Evolutionary conservation across 306 rosid genomes (phyloP).

Genomic region (Medicago lupulina): DNA sequence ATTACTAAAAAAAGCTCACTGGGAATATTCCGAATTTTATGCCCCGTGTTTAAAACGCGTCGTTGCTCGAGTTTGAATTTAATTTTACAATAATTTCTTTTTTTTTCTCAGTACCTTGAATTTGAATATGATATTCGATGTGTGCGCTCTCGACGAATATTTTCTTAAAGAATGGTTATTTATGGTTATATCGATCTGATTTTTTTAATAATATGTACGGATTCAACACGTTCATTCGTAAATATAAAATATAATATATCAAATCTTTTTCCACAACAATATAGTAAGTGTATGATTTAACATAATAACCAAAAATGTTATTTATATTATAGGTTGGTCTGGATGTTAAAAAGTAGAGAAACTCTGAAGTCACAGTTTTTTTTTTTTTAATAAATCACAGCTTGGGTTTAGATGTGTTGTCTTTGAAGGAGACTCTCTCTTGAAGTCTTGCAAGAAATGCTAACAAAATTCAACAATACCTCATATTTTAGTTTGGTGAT

Average conservation of each 20-base stretch:
- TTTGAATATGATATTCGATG: not conserved
- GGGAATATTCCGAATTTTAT: not conserved
- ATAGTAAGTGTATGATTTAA: not conserved
- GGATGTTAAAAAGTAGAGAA: too few species aligned
- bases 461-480: too few species aligned
- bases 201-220: not conserved
- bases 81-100: too few species aligned
- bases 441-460: too few species aligned
- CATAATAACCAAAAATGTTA: not conserved
- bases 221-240: not conserved
- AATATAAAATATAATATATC: not conserved
- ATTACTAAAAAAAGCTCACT: not conserved
- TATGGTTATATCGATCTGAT: too few species aligned
- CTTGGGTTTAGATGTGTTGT: too few species aligned
- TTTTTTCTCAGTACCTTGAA: not conserved
- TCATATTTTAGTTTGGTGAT: too few species aligned
- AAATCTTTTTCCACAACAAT: not conserved
- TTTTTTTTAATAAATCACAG: too few species aligned
- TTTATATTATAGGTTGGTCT: too few species aligned
- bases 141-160: not conserved
- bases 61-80: not conserved
- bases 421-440: too few species aligned
- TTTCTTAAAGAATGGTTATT: not conserved
- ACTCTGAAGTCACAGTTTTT: too few species aligned
- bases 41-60: slow-evolving; percentile 15